Base-by-base conservation (phyloP, 2,329 filamentous ascomycete genomes). In the Fusarium mangiferae region DNA sequence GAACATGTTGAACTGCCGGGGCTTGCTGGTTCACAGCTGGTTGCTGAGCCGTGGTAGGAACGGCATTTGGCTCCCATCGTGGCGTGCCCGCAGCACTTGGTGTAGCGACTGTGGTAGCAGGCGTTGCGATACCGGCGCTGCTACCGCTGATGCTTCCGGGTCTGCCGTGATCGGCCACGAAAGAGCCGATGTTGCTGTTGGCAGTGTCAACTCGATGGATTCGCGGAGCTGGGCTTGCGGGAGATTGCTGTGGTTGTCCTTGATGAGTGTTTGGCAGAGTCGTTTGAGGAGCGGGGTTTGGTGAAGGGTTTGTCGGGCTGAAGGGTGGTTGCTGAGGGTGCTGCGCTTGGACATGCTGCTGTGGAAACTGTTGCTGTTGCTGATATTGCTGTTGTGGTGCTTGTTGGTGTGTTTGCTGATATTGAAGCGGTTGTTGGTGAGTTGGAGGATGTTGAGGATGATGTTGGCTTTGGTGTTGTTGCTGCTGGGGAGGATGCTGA, bases 111-210 rank as follows among this genome's bases (percentile, higher is more conserved):
- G 68, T 64, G 11, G 75, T 70, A 7, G 54, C 62, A 6, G 70
- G 66, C 0, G 73, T 70, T 14, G 56, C 54, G 26, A 75, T 46
- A 24, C 66, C 49, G 18, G 51, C 58, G 17, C 68, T 73, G 20
- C 68, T 64, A 9, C 73, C 55, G 9, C 62, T 68, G 38, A 74
- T 38, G 13, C 74, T 77, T 1, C 66, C 54, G 2, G 56, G 64
- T 41, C 57, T 70, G 9, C 67, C 71, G 26, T 63, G 28, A 7
- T 54, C 51, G 22, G 49, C n/a, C 33, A 65, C 46, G 20, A 60
- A 56, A 10, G 68, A 62, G 8, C 49, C 52, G 15, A 65, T 49
- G 49, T 55, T 69, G 35, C 24, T 59, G n/a, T 63, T 54, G 18
- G 64, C 45, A 44, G 65, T 71, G 7, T 52, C 35, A 6, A 62